These are phyloP conservation scores for Microcos paniculata DNA, from an alignment of 345 rosid genomes.

Conservation along the genomic window DNA sequence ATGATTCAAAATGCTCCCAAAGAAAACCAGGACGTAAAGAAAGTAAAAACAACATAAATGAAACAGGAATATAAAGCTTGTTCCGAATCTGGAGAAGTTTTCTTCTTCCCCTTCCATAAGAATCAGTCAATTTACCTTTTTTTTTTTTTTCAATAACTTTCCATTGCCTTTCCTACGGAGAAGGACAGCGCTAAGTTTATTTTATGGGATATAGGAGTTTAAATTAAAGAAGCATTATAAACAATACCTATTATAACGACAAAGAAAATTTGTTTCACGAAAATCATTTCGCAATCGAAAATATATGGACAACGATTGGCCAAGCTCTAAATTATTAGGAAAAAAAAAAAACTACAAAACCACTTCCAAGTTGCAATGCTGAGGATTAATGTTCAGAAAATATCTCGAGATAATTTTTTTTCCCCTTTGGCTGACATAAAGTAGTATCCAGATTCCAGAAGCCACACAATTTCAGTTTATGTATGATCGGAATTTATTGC, in stretches of 20 bases:
- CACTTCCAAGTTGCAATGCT: neutral
- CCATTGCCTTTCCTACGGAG: conserved; percentile 7
- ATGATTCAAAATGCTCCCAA: too few species aligned
- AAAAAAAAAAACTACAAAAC: neutral
- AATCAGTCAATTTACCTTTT: conserved; percentile 1
- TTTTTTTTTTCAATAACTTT: neutral
- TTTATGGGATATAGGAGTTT: neutral
- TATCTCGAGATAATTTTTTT: too few species aligned
- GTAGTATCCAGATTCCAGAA: too few species aligned
- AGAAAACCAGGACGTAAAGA: neutral
- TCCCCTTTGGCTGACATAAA: too few species aligned
- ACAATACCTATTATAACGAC: neutral
- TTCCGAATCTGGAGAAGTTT: conserved; percentile 1
- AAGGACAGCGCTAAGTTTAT: neutral
- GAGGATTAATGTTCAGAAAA: neutral
- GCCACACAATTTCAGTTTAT: neutral
- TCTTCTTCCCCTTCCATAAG: neutral
- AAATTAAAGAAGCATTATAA: too few species aligned
- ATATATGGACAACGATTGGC: too few species aligned
- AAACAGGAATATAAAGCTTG: neutral
- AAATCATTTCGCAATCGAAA: neutral
- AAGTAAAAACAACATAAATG: neutral
- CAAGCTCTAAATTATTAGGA: neutral
- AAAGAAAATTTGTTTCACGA: neutral
- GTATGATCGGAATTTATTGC: neutral